Evolutionary conservation across 129 eudicot genomes (phyloP), one percentile per base, ranked within the genome.

Genomic region (Chrysanthemum seticuspe): DNA sequence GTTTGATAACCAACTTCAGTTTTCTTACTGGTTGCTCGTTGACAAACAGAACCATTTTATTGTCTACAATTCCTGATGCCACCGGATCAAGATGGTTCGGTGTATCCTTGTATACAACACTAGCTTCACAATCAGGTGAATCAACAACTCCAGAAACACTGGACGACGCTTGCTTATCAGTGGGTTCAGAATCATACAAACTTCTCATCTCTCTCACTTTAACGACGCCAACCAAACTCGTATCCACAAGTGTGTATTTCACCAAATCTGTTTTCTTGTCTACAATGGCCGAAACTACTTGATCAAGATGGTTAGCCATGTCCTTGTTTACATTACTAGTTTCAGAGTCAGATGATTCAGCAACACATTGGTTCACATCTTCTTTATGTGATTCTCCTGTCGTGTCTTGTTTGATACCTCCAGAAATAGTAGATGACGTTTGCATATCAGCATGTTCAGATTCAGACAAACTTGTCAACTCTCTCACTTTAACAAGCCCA

Each of bases 401-500:
- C 11, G 69, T n/a, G 13, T 63, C 71, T 0, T 62, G 58, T 21
- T 72, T 57, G 2, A 47, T 6, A 2, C 13, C 67, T 6, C 21
- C 58, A 6, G 66, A 62, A 62, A 62, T 29, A 23, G 36, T 15
- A 31, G 63, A 29, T 4, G 70, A 31, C 0, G 59, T 45, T 58
- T 70, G 65, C 68, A 64, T 64, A 64, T 64, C 47, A 34, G 13
- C 48, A 3, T 13, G 3, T 23, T 77, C 78, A 6, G 13, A 34
- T 62, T 23, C 54, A 19, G 78, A 78, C 66, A 77, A 69, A 69
- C 50, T 77, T 68, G 59, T 65, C 14, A 84, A 29, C 50, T 81
- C 81, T 55, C 55, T 74, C 14, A 74, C 73, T 51, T 70, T 84
- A 34, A 61, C 63, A 29, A 40, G 57, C 77, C 63, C 62, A 13